Evolutionary conservation across 2,329 filamentous ascomycete genomes (phyloP).

Genomic region (Incumbomyces lentus): DNA sequence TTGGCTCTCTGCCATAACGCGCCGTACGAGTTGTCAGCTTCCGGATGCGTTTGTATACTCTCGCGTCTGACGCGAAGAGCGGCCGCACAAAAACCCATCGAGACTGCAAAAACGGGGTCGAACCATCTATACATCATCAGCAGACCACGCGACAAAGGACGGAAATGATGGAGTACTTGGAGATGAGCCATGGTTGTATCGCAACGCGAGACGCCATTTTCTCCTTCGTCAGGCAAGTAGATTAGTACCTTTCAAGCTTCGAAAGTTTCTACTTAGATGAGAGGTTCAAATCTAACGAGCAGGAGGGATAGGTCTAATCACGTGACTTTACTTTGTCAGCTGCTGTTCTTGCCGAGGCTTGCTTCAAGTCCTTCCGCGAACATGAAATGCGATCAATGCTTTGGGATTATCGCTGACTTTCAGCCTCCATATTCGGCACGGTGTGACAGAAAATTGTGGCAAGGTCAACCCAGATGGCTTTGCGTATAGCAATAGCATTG

Average conservation of each 20-base stretch:
- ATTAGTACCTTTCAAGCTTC: too few species aligned
- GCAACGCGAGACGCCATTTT: slow-evolving; percentile 9
- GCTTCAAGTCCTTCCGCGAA: too few species aligned
- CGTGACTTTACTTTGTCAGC: too few species aligned
- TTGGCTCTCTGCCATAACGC: slow-evolving; percentile 17
- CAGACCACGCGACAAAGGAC: neutral
- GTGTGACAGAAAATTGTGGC: too few species aligned
- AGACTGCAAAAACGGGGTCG: slow-evolving; percentile 45
- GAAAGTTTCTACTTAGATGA: too few species aligned
- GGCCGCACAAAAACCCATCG: slow-evolving; percentile 44
- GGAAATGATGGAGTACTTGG: slow-evolving; percentile 26
- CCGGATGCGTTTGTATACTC: slow-evolving; percentile 38
- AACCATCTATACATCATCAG: slow-evolving; percentile 28
- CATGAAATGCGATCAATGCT: too few species aligned
- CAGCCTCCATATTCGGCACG: neutral
- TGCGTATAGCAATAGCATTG: neutral
- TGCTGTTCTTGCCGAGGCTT: too few species aligned
- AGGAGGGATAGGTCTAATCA: too few species aligned
- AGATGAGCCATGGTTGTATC: slow-evolving; percentile 30
- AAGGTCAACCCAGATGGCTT: neutral
- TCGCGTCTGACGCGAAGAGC: slow-evolving; percentile 45
- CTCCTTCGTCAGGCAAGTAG: too few species aligned
- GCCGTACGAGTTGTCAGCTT: slow-evolving; percentile 24
- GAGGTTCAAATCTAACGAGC: too few species aligned
- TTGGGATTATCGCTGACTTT: neutral